These are phyloP conservation scores for Epichloe sp. DNA, from an alignment of 2,329 filamentous ascomycete genomes.

Conservation along the genomic window DNA sequence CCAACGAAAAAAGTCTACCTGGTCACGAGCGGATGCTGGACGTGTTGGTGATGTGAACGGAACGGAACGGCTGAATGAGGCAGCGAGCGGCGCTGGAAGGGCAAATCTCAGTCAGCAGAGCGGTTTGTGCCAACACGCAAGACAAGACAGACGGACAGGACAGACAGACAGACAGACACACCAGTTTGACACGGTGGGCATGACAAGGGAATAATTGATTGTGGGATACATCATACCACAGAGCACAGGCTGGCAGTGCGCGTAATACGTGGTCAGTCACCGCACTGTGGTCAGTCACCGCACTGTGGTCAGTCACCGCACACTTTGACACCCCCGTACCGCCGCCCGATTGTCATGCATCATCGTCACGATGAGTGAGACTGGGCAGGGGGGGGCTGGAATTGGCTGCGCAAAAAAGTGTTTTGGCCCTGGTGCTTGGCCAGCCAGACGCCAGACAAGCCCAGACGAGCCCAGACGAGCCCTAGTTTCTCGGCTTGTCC, in stretches of 20 bases:
- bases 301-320: slow-evolving; percentile 1
- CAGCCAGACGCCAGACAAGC: not conserved
- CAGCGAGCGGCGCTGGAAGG: not conserved
- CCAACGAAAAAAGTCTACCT: not conserved
- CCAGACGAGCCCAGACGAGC: not conserved
- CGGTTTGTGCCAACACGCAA: not conserved
- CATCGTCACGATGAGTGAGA: slow-evolving; percentile 1
- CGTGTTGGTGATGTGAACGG: not conserved
- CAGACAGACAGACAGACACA: not conserved
- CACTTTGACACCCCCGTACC: not conserved
- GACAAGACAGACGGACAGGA: slow-evolving; percentile 4
- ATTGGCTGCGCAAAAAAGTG: not conserved
- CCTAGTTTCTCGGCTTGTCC: not conserved
- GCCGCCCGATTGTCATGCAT: slow-evolving; percentile 5
- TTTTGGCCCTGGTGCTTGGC: not conserved
- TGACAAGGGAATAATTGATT: not conserved
- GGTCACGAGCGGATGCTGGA: not conserved
- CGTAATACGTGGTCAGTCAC: not conserved
- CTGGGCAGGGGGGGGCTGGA: slow-evolving; percentile 2
- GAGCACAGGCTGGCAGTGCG: not conserved
- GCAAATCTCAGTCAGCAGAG: not conserved
- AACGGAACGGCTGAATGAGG: too few relatives aligned
- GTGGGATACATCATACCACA: too few relatives aligned
- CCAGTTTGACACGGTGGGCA: slow-evolving; percentile 1
- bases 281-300: too few relatives aligned